phyloP scores from a whole-genome alignment of 208 protist species.

The Trypanosoma congolense region DNA sequence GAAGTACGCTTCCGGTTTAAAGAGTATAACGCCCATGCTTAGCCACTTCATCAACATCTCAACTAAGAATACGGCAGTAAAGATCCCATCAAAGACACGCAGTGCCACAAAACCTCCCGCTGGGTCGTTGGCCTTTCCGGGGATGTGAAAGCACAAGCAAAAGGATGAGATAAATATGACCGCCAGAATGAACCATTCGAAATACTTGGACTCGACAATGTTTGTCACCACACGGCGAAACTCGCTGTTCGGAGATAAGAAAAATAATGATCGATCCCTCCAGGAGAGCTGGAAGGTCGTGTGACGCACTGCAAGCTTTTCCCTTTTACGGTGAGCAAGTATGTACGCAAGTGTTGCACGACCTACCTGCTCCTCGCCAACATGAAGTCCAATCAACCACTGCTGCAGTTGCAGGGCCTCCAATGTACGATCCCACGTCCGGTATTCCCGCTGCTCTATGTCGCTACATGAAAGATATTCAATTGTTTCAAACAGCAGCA shows the following conservation, averaged over 20 bases:
- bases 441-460: constrained; percentile 44
- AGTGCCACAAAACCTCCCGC: constrained; percentile 69
- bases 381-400: constrained; percentile 82
- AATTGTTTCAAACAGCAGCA: constrained; percentile 86
- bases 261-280: constrained; percentile 63
- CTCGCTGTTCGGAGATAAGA: constrained; percentile 51
- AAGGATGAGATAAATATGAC: constrained; percentile 73
- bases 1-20: constrained; percentile 73
- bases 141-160: constrained; percentile 70
- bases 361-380: constrained; percentile 89
- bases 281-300: constrained; percentile 45
- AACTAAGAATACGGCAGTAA: constrained; percentile 72
- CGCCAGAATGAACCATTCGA: constrained; percentile 57
- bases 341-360: constrained; percentile 85
- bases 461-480: constrained; percentile 76
- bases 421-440: constrained; percentile 68
- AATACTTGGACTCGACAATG: constrained; percentile 56
- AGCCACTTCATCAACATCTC: constrained; percentile 90
- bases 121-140: constrained; percentile 34
- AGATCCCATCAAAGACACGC: constrained; percentile 79
- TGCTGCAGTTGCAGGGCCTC: constrained; percentile 80
- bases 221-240: constrained; percentile 37
- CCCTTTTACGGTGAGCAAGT: constrained; percentile 66
- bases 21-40: constrained; percentile 79
- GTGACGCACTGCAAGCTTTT: constrained; percentile 34